These are phyloP conservation scores for Fusarium miscanthi DNA, from an alignment of 2,329 filamentous ascomycete genomes.

Conservation along the genomic window DNA sequence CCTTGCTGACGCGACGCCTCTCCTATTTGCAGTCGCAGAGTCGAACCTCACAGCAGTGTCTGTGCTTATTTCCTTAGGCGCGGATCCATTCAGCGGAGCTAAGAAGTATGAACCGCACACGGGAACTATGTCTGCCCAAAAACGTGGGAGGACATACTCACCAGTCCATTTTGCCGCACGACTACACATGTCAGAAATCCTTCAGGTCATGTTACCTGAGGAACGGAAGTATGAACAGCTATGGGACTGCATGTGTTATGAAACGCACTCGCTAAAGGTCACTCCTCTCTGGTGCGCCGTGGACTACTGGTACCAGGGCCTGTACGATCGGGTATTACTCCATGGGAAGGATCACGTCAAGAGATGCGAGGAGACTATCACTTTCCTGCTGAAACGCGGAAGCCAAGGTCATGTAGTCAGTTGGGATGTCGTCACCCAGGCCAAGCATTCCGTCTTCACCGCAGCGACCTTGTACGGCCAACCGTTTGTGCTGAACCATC, in stretches of 20 bases:
- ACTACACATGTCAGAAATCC: neutral
- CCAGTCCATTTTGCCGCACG: neutral
- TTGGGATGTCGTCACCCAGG: neutral
- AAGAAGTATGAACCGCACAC: neutral
- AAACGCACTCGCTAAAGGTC: neutral
- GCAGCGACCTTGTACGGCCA: neutral
- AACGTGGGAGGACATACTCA: neutral
- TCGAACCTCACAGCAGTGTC: neutral
- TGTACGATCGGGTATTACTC: rapidly evolving
- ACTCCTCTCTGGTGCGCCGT: neutral
- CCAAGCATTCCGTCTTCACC: neutral
- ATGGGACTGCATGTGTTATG: neutral
- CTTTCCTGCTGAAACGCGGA: neutral
- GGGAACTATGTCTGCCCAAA: neutral
- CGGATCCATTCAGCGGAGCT: neutral
- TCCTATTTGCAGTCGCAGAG: rapidly evolving
- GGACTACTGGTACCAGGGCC: neutral
- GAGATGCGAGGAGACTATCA: neutral
- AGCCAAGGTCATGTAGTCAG: neutral
- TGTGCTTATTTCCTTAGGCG: rapidly evolving
- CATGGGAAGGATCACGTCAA: neutral
- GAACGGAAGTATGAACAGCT: neutral
- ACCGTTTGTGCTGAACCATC: neutral
- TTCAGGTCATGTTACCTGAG: neutral
- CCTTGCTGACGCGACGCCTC: neutral